Base-by-base conservation (phyloP, 1,139 yeast species). In the Yamadazyma taylorii region DNA sequence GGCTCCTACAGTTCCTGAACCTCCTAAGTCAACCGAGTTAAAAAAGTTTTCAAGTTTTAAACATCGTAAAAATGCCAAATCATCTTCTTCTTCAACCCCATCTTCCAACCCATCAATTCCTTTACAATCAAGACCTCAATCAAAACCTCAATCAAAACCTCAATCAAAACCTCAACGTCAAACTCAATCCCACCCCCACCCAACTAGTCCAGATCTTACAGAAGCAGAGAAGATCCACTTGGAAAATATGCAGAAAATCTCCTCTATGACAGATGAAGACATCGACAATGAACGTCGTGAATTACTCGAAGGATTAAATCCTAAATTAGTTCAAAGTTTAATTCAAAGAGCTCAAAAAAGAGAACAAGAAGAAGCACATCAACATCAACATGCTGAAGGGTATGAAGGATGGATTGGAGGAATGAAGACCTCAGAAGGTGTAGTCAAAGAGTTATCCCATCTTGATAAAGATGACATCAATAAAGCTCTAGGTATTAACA, bases 401-500 rank as follows among this genome's bases (percentile, higher is more conserved):
- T 74, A 74, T 41, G 80, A 79, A 32, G 79, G 83, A 5, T 81
- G 89, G 89, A 79, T 82, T 32, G 90, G 90, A n/a, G 84, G 85
- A 2, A 65, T 66, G 41, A 70, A 61, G 41, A 63, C 73, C 5
- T 57, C 61, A 11, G 55, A 61, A 3, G 72, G 74, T n/a, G n/a
- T n/a, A 3, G 34, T 59, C 32, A 37, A 51, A 7, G 67, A 61
- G 35, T 50, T 69, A 23, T 56, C 73, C 0, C 62, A 61, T 23
- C 52, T 70, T 38, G 70, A 69, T 38, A 52, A 57, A 33, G 56
- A 53, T 0, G 76, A 70, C 34, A 74, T 69, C 3, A 60, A 67
- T 34, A 52, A 47, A 36, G 75, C 73, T 0, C 55, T 71, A 38
- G 75, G 75, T 1, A 42, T 66, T 5, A 38, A 40, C 1, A 33